Evolutionary conservation across 495 filamentous ascomycete genomes (phyloP).

Genomic region (Penicillium goetzii): DNA sequence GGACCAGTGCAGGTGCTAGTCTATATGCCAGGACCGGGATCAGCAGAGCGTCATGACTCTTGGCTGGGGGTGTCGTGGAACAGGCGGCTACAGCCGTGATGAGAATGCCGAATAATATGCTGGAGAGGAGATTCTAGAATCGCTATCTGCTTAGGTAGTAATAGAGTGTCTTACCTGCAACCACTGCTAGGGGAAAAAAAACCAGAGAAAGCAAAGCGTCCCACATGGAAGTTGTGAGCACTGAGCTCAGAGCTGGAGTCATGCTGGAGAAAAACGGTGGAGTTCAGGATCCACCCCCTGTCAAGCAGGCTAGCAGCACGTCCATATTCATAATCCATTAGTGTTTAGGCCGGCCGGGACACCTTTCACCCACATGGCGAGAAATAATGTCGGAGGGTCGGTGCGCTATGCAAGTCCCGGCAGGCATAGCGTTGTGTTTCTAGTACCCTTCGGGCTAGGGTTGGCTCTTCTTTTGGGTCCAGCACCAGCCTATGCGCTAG

Average conservation of each 20-base stretch:
- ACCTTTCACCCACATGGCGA: constrained; percentile 30
- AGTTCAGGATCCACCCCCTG: constrained; percentile 18
- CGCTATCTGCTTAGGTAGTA: neutral
- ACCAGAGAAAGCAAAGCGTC: neutral
- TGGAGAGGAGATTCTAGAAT: neutral
- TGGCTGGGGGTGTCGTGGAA: neutral
- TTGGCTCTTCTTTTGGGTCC: neutral
- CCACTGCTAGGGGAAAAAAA: neutral
- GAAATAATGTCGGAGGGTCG: constrained; percentile 20
- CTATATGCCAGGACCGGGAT: constrained; percentile 13
- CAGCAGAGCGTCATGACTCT: constrained; percentile 8
- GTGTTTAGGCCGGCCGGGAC: constrained; percentile 20
- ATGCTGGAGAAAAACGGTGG: neutral
- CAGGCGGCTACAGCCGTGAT: neutral
- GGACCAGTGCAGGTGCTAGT: constrained; percentile 15
- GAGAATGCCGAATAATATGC: neutral
- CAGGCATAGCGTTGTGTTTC: neutral
- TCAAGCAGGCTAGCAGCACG: constrained; percentile 13
- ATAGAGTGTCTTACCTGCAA: neutral
- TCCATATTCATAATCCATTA: too few relatives aligned
- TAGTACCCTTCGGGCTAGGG: constrained; percentile 3
- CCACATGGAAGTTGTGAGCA: constrained; percentile 14
- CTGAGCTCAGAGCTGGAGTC: too few relatives aligned
- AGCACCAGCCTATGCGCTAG: neutral
- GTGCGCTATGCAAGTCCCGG: constrained; percentile 15